These are phyloP conservation scores for Raphanus raphanistrum DNA, from an alignment of 345 rosid species.

Conservation along the genomic window DNA sequence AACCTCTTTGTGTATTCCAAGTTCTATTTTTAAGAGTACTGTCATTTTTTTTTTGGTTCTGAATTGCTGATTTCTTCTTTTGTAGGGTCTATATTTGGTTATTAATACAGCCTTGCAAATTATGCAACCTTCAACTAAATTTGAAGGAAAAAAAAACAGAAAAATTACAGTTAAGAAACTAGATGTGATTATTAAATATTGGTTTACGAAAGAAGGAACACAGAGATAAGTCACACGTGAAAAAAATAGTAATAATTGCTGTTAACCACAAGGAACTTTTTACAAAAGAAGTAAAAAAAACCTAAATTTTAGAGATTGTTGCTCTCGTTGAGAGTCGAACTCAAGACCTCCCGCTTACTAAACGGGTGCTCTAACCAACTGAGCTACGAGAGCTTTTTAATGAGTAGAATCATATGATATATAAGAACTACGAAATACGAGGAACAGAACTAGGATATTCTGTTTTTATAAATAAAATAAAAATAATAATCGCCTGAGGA, in stretches of 20 bases:
- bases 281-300: not conserved
- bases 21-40: conserved; percentile 31
- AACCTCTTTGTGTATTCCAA: conserved; percentile 26
- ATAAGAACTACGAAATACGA: not conserved
- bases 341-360: conserved; percentile 99
- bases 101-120: conserved; percentile 32
- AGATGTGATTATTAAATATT: not conserved
- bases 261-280: too few relatives aligned
- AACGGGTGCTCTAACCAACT: conserved; percentile 98
- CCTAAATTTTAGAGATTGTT: not conserved
- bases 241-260: not conserved
- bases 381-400: conserved; percentile 79
- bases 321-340: conserved; percentile 97
- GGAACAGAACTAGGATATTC: not conserved
- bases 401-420: too few relatives aligned
- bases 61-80: conserved; percentile 30
- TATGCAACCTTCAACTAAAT: conserved; percentile 24
- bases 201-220: conserved; percentile 1
- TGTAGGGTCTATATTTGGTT: conserved; percentile 32
- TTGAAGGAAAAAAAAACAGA: not conserved
- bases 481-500: conserved; percentile 14
- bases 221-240: not conserved
- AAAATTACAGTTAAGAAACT: conserved; percentile 13
- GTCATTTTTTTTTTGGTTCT: not conserved
- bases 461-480: not conserved